Evolutionary conservation across 1,284 basidiomycete genomes (phyloP).

Genomic region (Phellopilus nigrolimitatus): DNA sequence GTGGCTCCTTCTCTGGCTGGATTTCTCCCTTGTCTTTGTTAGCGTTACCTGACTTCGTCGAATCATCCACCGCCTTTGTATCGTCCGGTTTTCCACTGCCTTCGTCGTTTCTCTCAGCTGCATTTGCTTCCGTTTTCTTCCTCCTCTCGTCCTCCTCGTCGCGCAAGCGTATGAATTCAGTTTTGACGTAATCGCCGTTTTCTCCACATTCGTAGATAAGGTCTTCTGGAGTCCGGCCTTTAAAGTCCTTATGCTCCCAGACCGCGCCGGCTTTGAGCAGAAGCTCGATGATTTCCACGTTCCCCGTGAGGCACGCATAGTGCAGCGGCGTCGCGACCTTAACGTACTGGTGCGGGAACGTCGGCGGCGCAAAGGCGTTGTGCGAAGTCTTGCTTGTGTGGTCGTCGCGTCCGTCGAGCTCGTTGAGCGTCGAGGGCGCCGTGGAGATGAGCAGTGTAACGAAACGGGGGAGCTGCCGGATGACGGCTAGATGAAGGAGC

Average conservation of each 20-base stretch:
- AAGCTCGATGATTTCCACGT: conserved; percentile 5
- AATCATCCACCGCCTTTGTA: neutral
- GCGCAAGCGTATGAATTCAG: neutral
- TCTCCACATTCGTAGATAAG: neutral
- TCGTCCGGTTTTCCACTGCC: neutral
- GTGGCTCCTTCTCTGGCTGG: neutral
- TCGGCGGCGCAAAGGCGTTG: conserved; percentile 1
- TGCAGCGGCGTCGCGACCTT: conserved; percentile 12
- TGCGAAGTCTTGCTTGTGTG: neutral
- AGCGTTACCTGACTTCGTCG: neutral
- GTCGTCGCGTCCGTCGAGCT: neutral
- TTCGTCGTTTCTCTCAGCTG: neutral
- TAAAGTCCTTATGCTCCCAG: conserved; percentile 8
- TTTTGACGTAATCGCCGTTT: neutral
- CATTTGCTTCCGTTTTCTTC: conserved; percentile 1
- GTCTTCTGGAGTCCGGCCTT: conserved; percentile 6
- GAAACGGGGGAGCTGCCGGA: conserved; percentile 4
- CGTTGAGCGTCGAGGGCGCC: conserved; percentile 1
- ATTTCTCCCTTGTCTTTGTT: neutral
- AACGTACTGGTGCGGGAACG: conserved; percentile 6
- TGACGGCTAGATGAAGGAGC: conserved; percentile 10
- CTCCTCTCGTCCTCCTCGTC: conserved; percentile 8
- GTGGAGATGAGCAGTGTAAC: neutral
- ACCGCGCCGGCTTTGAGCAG: conserved; percentile 14
- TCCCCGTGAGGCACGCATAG: conserved; percentile 8